Evolutionary conservation across 2,329 filamentous ascomycete genomes (phyloP).

Genomic region (Talaromyces verruculosus): DNA sequence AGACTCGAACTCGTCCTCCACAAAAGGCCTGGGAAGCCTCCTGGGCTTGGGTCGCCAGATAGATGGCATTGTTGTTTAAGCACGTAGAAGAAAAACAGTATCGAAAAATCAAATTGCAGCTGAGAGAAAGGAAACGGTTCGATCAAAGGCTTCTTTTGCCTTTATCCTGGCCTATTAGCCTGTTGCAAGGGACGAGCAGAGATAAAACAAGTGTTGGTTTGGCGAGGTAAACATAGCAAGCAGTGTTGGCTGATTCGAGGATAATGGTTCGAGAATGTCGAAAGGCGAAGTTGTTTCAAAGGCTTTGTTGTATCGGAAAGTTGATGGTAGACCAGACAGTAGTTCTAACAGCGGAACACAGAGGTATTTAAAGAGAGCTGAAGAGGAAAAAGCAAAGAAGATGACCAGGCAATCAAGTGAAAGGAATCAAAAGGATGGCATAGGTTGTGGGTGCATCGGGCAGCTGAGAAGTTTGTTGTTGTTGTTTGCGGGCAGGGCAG

Average conservation of each 20-base stretch:
- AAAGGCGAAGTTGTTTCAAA: background rate
- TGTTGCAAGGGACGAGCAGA: slow-evolving; percentile 26
- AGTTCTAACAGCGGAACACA: background rate
- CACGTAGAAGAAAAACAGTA: slow-evolving; percentile 2
- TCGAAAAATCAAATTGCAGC: background rate
- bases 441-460: slow-evolving; percentile 7
- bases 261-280: background rate
- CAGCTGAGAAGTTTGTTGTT: slow-evolving; percentile 11
- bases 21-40: slow-evolving; percentile 42
- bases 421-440: background rate
- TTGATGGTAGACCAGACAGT: background rate
- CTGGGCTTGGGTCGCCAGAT: slow-evolving; percentile 31
- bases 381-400: background rate
- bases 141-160: slow-evolving; percentile 6
- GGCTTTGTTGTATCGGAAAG: background rate
- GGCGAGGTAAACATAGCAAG: slow-evolving; percentile 27
- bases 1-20: slow-evolving; percentile 47
- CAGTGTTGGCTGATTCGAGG: slow-evolving; percentile 26
- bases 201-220: slow-evolving; percentile 25
- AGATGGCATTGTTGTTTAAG: slow-evolving; percentile 26
- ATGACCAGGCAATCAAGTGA: background rate
- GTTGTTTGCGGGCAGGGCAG: background rate
- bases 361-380: slow-evolving; percentile 9
- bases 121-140: background rate
- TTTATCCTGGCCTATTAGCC: slow-evolving; percentile 24